Evolutionary conservation across 1,284 basidiomycete genomes (phyloP), one percentile per base, ranked within the genome.

Genomic region (Heterobasidion irregulare): DNA sequence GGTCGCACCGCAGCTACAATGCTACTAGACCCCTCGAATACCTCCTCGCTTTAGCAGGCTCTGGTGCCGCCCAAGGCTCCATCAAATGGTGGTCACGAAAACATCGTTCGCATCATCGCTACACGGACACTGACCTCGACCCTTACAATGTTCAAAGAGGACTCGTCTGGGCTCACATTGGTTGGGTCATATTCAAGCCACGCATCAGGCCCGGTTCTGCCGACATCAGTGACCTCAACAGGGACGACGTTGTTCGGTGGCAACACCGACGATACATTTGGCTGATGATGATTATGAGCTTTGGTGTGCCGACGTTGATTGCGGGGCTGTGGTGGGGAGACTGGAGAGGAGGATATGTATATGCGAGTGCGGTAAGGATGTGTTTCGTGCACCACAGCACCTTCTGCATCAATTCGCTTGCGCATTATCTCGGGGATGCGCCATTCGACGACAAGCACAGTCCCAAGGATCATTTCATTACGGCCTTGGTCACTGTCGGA

Each of bases 341-440:
- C 70, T 92, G 84, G 85, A 65, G 74, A 61, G 91, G 92, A 56
- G 90, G 87, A 0, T 79, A 88, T 66, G 92, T 82, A 74, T 90
- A 85, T 63, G 84, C 89, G 53, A 87, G 83, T 66, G 89, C 73
- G 70, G 87, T 67, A 63, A 84, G 78, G 74, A 79, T 68, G 61
- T 79, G 68, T 74, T 86, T 71, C 60, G 79, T 81, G 56, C 91
- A 94, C 71, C 91, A 94, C 72, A 87, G 88, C 61, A 92, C 88
- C 4, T 95, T 94, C 71, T 92, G 88, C 66, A 92, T 96, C 68
- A 95, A 94, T 70, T 94, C 92, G 13, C 78, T 95, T 26, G 93
- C 92, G 0, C 92, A 95, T 68, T 92, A 84, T 75, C 79, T 95
- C 55, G 92, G 92, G 48, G 83, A 85, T 57, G 78, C 86, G 16